phyloP scores from a whole-genome alignment of 2,329 filamentous ascomycete species.

The Scedosporium dehoogii region DNA sequence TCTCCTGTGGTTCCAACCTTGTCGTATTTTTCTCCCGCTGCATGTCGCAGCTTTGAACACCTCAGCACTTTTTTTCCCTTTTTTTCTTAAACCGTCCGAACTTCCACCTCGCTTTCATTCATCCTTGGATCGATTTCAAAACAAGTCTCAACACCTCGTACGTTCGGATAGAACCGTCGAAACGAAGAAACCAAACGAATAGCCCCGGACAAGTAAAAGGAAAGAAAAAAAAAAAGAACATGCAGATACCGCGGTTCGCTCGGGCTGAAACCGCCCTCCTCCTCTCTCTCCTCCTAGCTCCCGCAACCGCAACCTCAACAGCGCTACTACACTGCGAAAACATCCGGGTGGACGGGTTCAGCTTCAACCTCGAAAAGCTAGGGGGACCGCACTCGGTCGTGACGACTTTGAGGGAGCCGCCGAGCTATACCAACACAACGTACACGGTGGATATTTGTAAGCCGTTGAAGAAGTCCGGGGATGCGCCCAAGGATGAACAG shows the following conservation, averaged over 20 bases:
- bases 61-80: background rate
- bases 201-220: background rate
- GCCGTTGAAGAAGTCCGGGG: constrained; percentile 52
- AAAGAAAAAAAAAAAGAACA: background rate
- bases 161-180: background rate
- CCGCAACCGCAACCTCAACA: constrained; percentile 25
- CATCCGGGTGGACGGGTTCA: constrained; percentile 45
- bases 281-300: constrained; percentile 17
- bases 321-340: constrained; percentile 53
- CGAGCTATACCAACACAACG: constrained; percentile 58
- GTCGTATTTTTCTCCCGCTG: background rate
- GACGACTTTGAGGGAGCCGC: constrained; percentile 41
- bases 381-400: constrained; percentile 61
- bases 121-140: background rate
- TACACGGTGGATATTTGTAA: constrained; percentile 74
- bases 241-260: background rate
- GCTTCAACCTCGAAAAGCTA: constrained; percentile 55
- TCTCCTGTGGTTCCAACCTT: background rate
- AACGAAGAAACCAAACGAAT: background rate
- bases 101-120: background rate
- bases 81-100: background rate
- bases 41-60: background rate
- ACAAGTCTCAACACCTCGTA: background rate
- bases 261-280: background rate
- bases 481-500: constrained; percentile 42